Evolutionary conservation across 116 monocot species (phyloP).

Genomic region (Zostera marina): DNA sequence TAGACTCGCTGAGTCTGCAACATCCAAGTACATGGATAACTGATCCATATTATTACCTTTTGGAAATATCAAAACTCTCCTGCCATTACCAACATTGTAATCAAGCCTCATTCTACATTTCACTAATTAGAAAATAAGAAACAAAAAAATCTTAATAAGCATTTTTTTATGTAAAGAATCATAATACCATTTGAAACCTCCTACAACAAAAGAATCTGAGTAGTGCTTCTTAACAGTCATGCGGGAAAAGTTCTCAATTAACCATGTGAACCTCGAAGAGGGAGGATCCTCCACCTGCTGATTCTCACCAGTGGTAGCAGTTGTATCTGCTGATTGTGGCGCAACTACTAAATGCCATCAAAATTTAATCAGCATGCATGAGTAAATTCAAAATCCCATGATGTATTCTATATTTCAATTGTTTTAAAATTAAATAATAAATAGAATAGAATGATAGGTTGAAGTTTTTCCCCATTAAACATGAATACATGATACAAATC

Average conservation of each 20-base stretch:
- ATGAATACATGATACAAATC: background rate
- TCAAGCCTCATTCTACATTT: background rate
- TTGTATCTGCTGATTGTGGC: conserved; percentile 10
- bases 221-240: conserved; percentile 44
- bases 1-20: conserved; percentile 45
- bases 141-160: background rate
- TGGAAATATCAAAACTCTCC: conserved; percentile 66
- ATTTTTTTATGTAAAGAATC: too few species aligned
- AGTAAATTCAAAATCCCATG: background rate
- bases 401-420: background rate
- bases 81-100: conserved; percentile 7
- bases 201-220: conserved; percentile 40
- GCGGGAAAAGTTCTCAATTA: conserved; percentile 46
- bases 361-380: background rate
- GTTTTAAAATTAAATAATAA: background rate
- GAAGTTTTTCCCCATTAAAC: background rate
- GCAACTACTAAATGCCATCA: background rate
- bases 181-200: conserved; percentile 47
- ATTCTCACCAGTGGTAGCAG: conserved; percentile 24
- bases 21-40: conserved; percentile 75
- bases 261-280: conserved; percentile 45
- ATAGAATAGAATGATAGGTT: background rate
- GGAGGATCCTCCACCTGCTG: conserved; percentile 48
- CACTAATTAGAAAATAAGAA: background rate
- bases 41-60: conserved; percentile 74